Conservation (phyloP, 2,329 filamentous ascomycete species). For the Ciborinia camelliae region DNA sequence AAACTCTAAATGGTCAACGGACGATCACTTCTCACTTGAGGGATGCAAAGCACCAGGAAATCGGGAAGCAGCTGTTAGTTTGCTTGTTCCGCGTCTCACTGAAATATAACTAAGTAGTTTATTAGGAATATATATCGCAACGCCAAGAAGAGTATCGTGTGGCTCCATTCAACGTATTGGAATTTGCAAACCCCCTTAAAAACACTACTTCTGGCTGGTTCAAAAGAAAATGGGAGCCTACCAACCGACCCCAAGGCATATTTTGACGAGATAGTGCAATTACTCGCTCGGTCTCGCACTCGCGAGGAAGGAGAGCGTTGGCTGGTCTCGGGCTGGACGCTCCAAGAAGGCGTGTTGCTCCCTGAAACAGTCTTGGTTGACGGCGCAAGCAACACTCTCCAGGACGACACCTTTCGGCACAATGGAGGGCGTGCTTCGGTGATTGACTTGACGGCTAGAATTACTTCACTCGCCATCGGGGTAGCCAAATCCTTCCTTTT, state of each 20-base stretch:
- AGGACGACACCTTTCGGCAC: not conserved
- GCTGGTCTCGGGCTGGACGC: not conserved
- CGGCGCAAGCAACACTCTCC: not conserved
- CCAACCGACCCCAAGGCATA: not conserved
- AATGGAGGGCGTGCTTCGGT: not conserved
- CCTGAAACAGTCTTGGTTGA: not conserved
- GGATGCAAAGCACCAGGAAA: not conserved
- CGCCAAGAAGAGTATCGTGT: not conserved
- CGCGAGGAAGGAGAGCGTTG: not conserved
- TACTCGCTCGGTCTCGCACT: not conserved
- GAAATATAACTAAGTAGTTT: not conserved
- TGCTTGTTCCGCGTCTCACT: not conserved
- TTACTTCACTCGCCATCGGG: not conserved
- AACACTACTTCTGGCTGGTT: not conserved
- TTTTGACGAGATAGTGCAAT: not conserved
- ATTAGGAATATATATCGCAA: not conserved
- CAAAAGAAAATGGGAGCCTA: not conserved
- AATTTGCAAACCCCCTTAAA: not conserved
- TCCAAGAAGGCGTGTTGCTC: not conserved
- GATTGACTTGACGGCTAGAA: not conserved
- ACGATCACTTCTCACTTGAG: not conserved
- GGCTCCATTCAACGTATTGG: conserved; percentile 5
- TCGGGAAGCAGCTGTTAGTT: not conserved
- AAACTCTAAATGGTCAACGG: not conserved
- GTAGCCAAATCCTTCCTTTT: not conserved